Evolutionary conservation across 495 filamentous ascomycete species (phyloP), one percentile per base, ranked within the genome.

Genomic region (Pyronema domesticum): DNA sequence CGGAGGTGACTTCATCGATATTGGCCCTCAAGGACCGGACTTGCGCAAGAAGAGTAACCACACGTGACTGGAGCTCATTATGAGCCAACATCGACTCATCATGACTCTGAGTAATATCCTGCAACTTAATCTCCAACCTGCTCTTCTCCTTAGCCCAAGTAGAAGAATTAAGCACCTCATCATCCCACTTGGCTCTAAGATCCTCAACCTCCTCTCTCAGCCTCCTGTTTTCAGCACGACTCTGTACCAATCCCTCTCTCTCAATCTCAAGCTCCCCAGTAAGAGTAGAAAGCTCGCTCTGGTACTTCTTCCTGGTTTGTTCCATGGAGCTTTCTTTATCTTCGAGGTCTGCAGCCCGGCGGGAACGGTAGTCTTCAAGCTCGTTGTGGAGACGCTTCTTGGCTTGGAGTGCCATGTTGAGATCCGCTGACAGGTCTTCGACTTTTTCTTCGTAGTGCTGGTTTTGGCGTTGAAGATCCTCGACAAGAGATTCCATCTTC

Each of bases 111-210:
- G 83, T 82, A 15, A 96, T 76, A 64, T 95, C 91, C 54, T 93
- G 82, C 46, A 98, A 74, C 11, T 86, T 93, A 42, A 87, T 80
- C 60, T 96, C 93, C 55, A 98, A 74, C 6, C 91, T 80, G 3
- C 85, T 74, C 70, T 98, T 98, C 71, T 98, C 91, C 71, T 98
- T 98, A 35, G 88, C 87, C 91, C 91, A 98, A 0, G 91, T 91
- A 0, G 87, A 93, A 68, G 84, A 89, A 65, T 98, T 98, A 61
- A 98, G 80, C 15, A 96, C 88, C 68, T 98, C 91, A 62, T 98
- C 85, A 64, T 98, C 93, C 93, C 93, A 98, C 67, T 95, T 96
- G 56, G 81, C 86, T 48, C 91, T 82, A 17, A 96, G 80, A 58
- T 94, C 86, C 58, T 98, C 91, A 13, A 96, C 76, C 65, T 98